Base-by-base conservation (phyloP, 345 rosid genomes). In the sweet orange (Citrus sinensis) region DNA sequence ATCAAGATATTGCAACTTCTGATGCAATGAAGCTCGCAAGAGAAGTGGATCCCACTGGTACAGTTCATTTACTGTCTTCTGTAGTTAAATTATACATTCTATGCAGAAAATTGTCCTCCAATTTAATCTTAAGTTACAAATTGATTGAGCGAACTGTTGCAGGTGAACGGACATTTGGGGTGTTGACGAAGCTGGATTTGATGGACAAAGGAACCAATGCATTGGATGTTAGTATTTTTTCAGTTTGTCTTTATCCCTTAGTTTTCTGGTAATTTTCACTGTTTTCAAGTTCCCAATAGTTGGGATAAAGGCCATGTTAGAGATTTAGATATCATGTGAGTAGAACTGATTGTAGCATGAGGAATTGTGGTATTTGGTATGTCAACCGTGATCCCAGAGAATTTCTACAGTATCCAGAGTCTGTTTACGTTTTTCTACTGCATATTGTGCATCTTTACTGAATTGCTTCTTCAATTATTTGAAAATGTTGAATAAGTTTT, bases 151-250 rank as follows among this genome's bases (percentile, higher is more conserved):
- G 7, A 22, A 73, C 59, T 71, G 58, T 30, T 19, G 8, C 81
- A 96, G 99, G 99, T 19, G 99, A 94, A 25, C 86, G 99, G 39
- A 96, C 99, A 39, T 94, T 96, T 86, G 99, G 99, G n/a, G 99
- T 96, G 59, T 82, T 96, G 81, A 96, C 99, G 25, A 96, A 96
- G 89, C 84, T 96, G 80, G 99, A 96, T 78, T 81, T 96, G 87
- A 96, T 96, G 99, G 98, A 96, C 87, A 94, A 90, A 86, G 99
- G 99, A 79, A 96, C 99, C 59, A 88, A 96, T 84, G 98, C 99
- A 22, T 82, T 96, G 58, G 97, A 90, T 79, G 99, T 96, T 85
- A 84, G 80, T 62, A 82, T 75, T 80, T 80, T 67, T 74, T 75
- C 61, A 62, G 40, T 82, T 56, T 34, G 17, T 49, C 5, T 59